A percentile compares a stretch with the other conserved stretches of the same genome.
These are phyloP conservation scores for Pythium aphanidermatum DNA, from an alignment of 352 stramenopile species.

Conservation along the genomic window DNA sequence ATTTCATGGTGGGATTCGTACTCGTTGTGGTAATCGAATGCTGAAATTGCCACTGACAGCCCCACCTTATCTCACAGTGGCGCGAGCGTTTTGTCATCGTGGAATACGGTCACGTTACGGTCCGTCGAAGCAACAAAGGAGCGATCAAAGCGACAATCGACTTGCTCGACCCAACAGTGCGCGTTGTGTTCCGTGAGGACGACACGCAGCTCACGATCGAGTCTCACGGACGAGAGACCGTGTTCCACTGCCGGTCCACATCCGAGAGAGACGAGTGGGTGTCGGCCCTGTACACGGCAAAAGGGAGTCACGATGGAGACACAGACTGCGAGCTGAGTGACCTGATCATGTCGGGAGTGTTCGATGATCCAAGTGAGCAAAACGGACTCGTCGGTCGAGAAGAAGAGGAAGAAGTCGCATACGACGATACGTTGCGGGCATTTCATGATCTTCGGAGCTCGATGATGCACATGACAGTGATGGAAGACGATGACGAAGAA, in stretches of 20 bases:
- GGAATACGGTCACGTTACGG: constrained; percentile 35
- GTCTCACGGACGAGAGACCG: constrained; percentile 30
- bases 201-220: constrained; percentile 51
- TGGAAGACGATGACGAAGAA: constrained; percentile 23
- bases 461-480: constrained; percentile 57
- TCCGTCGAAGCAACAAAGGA: constrained; percentile 37
- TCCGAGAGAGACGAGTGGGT: constrained; percentile 55
- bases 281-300: constrained; percentile 43
- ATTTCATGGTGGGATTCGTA: constrained; percentile 44
- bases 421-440: constrained; percentile 46
- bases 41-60: background rate
- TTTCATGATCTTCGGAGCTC: constrained; percentile 60
- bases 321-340: constrained; percentile 36
- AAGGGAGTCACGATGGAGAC: constrained; percentile 25
- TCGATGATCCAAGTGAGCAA: too few species aligned
- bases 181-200: constrained; percentile 57
- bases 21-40: background rate
- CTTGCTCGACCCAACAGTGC: constrained; percentile 40
- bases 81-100: constrained; percentile 60
- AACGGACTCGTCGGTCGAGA: too few species aligned
- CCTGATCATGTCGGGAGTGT: constrained; percentile 33
- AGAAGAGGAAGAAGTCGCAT: constrained; percentile 25
- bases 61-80: constrained; percentile 54
- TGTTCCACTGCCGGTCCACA: constrained; percentile 47
- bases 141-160: constrained; percentile 68